Evolutionary conservation across 345 rosid species (phyloP).

Genomic region (Ricinus communis): DNA sequence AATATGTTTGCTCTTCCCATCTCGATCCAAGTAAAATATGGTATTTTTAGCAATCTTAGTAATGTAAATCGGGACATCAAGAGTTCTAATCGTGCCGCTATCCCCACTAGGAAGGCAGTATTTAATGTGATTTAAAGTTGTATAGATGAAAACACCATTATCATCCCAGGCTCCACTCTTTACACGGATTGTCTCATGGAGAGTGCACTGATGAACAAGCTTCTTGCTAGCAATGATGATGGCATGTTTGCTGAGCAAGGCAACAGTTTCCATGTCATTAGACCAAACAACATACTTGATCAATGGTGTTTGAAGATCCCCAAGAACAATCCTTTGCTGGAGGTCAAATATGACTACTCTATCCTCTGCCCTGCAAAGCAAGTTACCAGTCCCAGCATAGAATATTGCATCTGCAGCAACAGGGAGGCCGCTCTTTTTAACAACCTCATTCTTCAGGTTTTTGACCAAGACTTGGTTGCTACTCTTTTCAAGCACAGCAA

Average conservation of each 20-base stretch:
- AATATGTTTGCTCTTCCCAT: constrained; percentile 72
- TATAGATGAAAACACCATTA: constrained; percentile 85
- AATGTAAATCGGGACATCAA: constrained; percentile 80
- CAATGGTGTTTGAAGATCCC: constrained; percentile 78
- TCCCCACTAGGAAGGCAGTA: constrained; percentile 96
- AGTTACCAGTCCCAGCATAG: constrained; percentile 88
- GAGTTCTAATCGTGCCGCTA: constrained; percentile 77
- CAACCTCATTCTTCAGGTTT: constrained; percentile 78
- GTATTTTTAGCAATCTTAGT: constrained; percentile 69
- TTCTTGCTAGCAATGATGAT: constrained; percentile 79
- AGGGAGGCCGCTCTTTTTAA: constrained; percentile 71
- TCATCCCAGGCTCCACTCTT: constrained; percentile 98
- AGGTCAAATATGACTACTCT: constrained; percentile 84
- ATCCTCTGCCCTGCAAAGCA: constrained; percentile 86
- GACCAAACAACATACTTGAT: constrained; percentile 90
- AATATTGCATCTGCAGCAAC: constrained; percentile 76
- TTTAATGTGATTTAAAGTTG: constrained; percentile 85
- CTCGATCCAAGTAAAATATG: constrained; percentile 82
- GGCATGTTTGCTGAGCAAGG: constrained; percentile 92
- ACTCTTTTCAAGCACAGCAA: constrained; percentile 88
- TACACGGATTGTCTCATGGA: constrained; percentile 90
- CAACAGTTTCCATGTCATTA: constrained; percentile 86
- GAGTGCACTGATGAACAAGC: constrained; percentile 78
- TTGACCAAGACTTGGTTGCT: constrained; percentile 79
- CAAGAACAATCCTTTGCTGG: constrained; percentile 81